A percentile compares a stretch with the other conserved stretches of the same genome.
Conservation (phyloP, 768 basidiomycete genomes). For the Lenzites betulinus region DNA sequence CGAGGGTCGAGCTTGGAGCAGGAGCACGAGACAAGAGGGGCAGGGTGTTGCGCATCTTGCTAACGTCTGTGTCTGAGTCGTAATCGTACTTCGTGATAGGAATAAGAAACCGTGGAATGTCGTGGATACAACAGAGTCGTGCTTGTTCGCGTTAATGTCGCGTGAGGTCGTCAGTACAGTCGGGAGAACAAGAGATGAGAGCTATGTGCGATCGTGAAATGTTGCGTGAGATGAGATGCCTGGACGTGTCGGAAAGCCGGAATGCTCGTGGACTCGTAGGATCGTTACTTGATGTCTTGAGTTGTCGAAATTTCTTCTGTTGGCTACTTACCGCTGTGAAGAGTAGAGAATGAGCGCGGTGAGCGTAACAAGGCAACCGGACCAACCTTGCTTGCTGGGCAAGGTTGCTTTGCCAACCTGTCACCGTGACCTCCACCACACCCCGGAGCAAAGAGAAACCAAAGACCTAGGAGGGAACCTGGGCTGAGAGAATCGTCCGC, state of each 20-base stretch:
- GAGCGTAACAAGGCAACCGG: neutral
- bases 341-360: neutral
- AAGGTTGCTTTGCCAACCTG: constrained; percentile 26
- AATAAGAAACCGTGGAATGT: constrained; percentile 18
- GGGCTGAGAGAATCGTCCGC: constrained; percentile 17
- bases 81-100: constrained; percentile 16
- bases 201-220: constrained; percentile 25
- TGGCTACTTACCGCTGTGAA: constrained; percentile 26
- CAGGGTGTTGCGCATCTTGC: constrained; percentile 29
- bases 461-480: constrained; percentile 12
- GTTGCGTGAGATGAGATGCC: constrained; percentile 18
- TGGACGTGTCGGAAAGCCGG: constrained; percentile 19
- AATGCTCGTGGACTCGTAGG: constrained; percentile 23
- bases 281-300: constrained; percentile 26
- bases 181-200: constrained; percentile 8
- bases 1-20: constrained; percentile 17
- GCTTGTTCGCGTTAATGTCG: constrained; percentile 15
- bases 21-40: constrained; percentile 31
- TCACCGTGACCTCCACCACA: constrained; percentile 22
- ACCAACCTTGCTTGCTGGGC: constrained; percentile 20
- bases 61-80: constrained; percentile 19
- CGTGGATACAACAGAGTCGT: constrained; percentile 26
- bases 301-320: constrained; percentile 15
- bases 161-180: constrained; percentile 20
- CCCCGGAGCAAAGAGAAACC: constrained; percentile 24